These are phyloP conservation scores for Myxozyma neglecta DNA, from an alignment of 805 yeast species.

Conservation along the genomic window DNA sequence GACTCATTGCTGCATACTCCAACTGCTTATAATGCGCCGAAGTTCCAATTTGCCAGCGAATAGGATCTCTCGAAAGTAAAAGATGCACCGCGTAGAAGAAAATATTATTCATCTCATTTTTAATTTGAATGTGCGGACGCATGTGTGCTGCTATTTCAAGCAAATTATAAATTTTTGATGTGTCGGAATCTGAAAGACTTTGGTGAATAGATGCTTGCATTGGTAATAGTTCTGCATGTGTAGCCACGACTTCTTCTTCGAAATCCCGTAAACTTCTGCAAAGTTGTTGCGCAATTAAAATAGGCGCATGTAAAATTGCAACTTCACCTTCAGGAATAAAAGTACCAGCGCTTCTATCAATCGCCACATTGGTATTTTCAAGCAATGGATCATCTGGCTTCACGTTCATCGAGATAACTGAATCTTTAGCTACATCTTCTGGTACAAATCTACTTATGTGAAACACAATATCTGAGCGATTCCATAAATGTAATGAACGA, in stretches of 20 bases:
- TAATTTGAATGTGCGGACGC: neutral
- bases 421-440: constrained; percentile 1
- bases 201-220: neutral
- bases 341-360: neutral
- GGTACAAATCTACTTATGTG: constrained; percentile 16
- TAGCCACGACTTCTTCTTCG: constrained; percentile 5
- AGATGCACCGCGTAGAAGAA: constrained; percentile 22
- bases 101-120: neutral
- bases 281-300: constrained; percentile 7
- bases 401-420: constrained; percentile 8
- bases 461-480: neutral
- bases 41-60: constrained; percentile 18
- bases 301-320: constrained; percentile 17
- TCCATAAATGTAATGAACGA: constrained; percentile 1
- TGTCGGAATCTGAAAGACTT: neutral
- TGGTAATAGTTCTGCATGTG: constrained; percentile 13
- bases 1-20: constrained; percentile 18
- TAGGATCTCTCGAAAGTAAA: constrained; percentile 5
- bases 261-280: constrained; percentile 22
- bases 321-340: neutral
- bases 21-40: constrained; percentile 4
- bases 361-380: neutral
- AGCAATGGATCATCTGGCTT: constrained; percentile 1
- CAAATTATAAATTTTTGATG: constrained; percentile 4
- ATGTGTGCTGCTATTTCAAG: constrained; percentile 14